phyloP scores from a whole-genome alignment of 2,329 filamentous ascomycete species.

The Arthrobotrys conoides region DNA sequence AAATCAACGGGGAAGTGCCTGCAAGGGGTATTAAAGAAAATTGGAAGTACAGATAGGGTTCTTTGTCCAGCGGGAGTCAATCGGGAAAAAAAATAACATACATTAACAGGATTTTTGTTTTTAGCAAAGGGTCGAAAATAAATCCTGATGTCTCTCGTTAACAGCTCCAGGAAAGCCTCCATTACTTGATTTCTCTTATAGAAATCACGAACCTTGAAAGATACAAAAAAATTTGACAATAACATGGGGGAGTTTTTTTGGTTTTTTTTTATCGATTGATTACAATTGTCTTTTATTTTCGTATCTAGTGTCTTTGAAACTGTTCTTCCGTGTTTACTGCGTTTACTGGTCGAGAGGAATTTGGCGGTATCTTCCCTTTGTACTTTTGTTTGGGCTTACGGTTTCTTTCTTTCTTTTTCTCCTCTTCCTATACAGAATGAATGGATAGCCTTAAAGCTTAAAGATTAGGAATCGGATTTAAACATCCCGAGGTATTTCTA shows the following conservation, averaged over 20 bases:
- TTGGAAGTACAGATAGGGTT: slow-evolving; percentile 6
- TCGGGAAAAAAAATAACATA: slow-evolving; percentile 9
- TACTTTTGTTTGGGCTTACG: neutral
- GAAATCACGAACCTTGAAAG: neutral
- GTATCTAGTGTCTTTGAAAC: slow-evolving; percentile 7
- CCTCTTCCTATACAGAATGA: slow-evolving; percentile 5
- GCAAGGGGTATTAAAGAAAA: neutral
- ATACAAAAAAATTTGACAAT: slow-evolving; percentile 7
- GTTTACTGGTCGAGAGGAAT: neutral
- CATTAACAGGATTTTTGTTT: slow-evolving; percentile 31
- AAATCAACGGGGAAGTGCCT: slow-evolving; percentile 12
- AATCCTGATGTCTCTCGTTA: slow-evolving; percentile 42
- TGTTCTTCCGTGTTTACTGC: neutral
- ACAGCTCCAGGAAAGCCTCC: slow-evolving; percentile 37
- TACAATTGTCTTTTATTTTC: neutral
- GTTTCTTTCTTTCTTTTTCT: neutral
- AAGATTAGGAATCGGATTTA: neutral
- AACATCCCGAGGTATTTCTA: slow-evolving; percentile 4
- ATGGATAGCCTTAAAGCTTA: neutral
- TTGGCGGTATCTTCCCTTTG: slow-evolving; percentile 18
- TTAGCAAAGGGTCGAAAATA: slow-evolving; percentile 7
- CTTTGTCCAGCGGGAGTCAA: slow-evolving; percentile 29
- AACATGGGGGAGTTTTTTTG: slow-evolving; percentile 4
- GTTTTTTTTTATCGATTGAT: neutral
- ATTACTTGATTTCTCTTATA: slow-evolving; percentile 18